Evolutionary conservation across 2,329 filamentous ascomycete species (phyloP).

Genomic region (Cercospora brassicicola): DNA sequence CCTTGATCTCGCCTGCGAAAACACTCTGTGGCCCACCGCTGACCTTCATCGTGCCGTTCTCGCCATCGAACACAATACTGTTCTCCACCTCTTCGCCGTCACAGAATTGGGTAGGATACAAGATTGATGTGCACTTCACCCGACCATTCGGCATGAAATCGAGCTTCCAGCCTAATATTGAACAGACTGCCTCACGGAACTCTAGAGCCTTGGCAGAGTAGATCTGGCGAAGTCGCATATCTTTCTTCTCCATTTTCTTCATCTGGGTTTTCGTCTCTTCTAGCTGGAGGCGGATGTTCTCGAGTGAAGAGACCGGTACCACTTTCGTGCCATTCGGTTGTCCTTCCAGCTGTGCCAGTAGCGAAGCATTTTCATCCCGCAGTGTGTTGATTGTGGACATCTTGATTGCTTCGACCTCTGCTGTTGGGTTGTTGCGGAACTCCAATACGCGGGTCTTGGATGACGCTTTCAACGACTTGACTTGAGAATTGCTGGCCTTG

Average conservation of each 20-base stretch:
- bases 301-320: conserved; percentile 75
- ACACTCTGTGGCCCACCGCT: conserved; percentile 81
- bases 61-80: conserved; percentile 79
- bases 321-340: conserved; percentile 53
- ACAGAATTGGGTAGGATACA: conserved; percentile 58
- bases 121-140: conserved; percentile 84
- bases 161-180: conserved; percentile 88
- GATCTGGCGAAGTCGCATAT: conserved; percentile 83
- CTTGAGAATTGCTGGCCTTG: conserved; percentile 69
- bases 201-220: conserved; percentile 89
- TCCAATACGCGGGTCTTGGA: conserved; percentile 80
- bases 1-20: conserved; percentile 81
- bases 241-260: conserved; percentile 74
- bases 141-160: conserved; percentile 97
- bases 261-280: conserved; percentile 54
- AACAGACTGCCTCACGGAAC: conserved; percentile 92
- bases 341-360: conserved; percentile 65
- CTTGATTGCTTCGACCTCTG: conserved; percentile 81
- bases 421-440: conserved; percentile 87
- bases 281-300: conserved; percentile 73
- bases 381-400: conserved; percentile 74
- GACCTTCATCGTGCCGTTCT: conserved; percentile 97
- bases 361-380: conserved; percentile 76
- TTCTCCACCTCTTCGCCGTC: conserved; percentile 56
- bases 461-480: conserved; percentile 65